Conservation (phyloP, 441 rosid genomes). For the Capsella rubella region DNA sequence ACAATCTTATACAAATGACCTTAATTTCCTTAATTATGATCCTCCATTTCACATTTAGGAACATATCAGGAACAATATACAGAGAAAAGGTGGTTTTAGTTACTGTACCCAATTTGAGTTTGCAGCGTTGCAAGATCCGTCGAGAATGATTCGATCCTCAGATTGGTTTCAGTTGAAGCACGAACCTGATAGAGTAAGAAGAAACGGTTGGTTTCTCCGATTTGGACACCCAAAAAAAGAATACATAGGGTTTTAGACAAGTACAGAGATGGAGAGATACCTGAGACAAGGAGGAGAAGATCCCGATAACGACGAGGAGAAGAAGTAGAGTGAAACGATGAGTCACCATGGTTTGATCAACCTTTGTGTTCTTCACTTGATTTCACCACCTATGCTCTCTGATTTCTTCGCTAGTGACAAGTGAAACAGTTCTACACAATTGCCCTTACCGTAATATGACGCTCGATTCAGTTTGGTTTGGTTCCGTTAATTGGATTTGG, state of each 20-base stretch:
- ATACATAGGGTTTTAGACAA: slow-evolving; percentile 36
- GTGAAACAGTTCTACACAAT: not conserved
- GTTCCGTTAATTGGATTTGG: not conserved
- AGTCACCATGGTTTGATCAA: slow-evolving; percentile 37
- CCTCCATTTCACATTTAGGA: not conserved
- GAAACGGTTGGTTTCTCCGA: slow-evolving; percentile 6
- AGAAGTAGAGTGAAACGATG: slow-evolving; percentile 41
- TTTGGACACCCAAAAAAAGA: not conserved
- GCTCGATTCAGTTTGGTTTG: not conserved
- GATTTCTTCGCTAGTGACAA: not conserved
- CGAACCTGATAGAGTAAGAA: slow-evolving; percentile 40
- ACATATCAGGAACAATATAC: not conserved
- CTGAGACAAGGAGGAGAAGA: slow-evolving; percentile 31
- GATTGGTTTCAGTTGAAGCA: slow-evolving; percentile 29
- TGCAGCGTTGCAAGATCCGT: slow-evolving; percentile 59
- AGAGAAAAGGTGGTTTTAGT: not conserved
- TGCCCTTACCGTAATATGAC: not conserved
- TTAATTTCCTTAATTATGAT: not conserved
- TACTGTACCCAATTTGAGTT: slow-evolving; percentile 53
- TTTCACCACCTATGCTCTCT: slow-evolving; percentile 16
- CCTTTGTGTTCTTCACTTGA: slow-evolving; percentile 12
- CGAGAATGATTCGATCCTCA: slow-evolving; percentile 31
- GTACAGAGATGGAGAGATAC: slow-evolving; percentile 23
- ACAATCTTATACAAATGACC: not conserved
- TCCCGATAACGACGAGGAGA: slow-evolving; percentile 16